These are phyloP conservation scores for Arabidopsis arenosa DNA, from an alignment of 345 rosid species.

Conservation along the genomic window DNA sequence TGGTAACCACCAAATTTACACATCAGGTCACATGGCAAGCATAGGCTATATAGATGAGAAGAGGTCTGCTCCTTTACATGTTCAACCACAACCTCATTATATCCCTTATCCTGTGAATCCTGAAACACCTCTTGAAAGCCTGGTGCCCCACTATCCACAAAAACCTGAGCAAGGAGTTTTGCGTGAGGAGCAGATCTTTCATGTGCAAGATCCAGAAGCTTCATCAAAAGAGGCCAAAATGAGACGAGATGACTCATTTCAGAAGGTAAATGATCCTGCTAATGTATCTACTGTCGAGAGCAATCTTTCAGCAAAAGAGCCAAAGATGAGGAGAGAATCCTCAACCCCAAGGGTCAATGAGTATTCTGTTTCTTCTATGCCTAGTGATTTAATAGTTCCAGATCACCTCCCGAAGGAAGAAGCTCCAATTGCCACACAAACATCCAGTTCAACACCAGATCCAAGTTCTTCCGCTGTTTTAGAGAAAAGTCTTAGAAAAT, in stretches of 20 bases:
- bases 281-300: slow-evolving; percentile 30
- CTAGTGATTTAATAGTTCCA: slow-evolving; percentile 38
- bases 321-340: slow-evolving; percentile 39
- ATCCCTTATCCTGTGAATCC: slow-evolving; percentile 41
- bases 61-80: slow-evolving; percentile 39
- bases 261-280: slow-evolving; percentile 42
- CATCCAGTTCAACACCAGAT: slow-evolving; percentile 36
- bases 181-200: slow-evolving; percentile 37
- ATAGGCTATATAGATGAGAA: slow-evolving; percentile 41
- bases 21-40: slow-evolving; percentile 41
- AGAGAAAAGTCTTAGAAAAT: slow-evolving; percentile 43
- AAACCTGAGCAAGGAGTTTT: slow-evolving; percentile 39
- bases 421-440: slow-evolving; percentile 29
- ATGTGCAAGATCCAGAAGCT: slow-evolving; percentile 41
- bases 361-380: slow-evolving; percentile 30
- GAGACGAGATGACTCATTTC: slow-evolving; percentile 44
- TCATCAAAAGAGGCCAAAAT: slow-evolving; percentile 36
- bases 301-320: slow-evolving; percentile 39
- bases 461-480: slow-evolving; percentile 29
- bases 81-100: slow-evolving; percentile 40
- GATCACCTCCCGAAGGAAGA: slow-evolving; percentile 40
- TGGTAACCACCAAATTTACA: slow-evolving; percentile 44
- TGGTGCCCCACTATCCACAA: slow-evolving; percentile 37
- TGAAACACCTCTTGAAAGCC: slow-evolving; percentile 38
- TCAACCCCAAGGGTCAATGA: slow-evolving; percentile 45